Percentiles rank a stretch among this genome's conserved stretches.
Evolutionary conservation across 345 rosid genomes (phyloP).

Genomic region (Murraya koenigii): DNA sequence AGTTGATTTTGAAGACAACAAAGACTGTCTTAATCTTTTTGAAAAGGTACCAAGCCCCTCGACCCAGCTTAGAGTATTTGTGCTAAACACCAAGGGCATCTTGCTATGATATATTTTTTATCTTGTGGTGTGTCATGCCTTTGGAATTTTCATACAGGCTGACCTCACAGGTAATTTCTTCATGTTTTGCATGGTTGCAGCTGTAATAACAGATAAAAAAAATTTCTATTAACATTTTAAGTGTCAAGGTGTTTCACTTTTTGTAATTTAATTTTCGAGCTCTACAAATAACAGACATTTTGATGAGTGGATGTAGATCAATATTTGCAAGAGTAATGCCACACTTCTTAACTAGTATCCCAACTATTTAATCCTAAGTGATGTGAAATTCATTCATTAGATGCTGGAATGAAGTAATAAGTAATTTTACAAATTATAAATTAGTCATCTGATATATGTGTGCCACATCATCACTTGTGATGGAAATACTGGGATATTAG

Average conservation of each 20-base stretch:
- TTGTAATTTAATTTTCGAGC: not conserved
- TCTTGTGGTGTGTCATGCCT: not conserved
- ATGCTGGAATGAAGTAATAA: too few species aligned
- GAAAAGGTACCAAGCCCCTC: slow-evolving; percentile 64
- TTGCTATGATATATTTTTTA: not conserved
- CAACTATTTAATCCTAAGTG: too few species aligned
- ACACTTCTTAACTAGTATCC: too few species aligned
- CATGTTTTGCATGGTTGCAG: not conserved
- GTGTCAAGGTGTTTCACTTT: not conserved
- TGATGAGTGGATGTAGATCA: not conserved
- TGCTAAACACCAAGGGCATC: not conserved
- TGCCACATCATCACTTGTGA: too few species aligned
- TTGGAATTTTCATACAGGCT: not conserved
- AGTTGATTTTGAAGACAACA: slow-evolving; percentile 98
- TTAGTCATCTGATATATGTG: too few species aligned
- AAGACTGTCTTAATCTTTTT: slow-evolving; percentile 95
- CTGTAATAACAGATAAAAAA: not conserved
- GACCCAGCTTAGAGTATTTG: not conserved
- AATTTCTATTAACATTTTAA: not conserved
- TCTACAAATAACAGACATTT: not conserved
- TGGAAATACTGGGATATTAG: too few species aligned
- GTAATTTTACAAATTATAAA: too few species aligned
- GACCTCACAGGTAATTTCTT: not conserved
- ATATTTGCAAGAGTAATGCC: not conserved
- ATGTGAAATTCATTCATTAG: too few species aligned